Base-by-base conservation (phyloP, 805 yeast species). In the Lachancea fermentati region DNA sequence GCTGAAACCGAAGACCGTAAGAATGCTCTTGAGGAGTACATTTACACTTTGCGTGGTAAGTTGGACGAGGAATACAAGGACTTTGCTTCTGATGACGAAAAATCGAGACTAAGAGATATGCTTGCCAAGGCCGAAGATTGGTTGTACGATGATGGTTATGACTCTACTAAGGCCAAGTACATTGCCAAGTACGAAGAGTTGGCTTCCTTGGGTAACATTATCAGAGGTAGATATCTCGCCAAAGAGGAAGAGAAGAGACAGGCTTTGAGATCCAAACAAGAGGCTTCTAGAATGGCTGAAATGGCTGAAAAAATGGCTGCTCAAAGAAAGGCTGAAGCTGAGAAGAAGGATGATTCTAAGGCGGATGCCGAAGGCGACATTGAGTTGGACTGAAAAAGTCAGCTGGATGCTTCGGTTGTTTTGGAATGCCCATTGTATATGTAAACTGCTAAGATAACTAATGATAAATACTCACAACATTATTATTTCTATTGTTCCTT, bases 1-100 rank as follows among this genome's bases (percentile, higher is more conserved):
- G 94, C 94, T 52, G 97, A 93, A 72, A 93, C 97, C 52, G 97
- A 93, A 75, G 97, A 93, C 72, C 87, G 88, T 69, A 93, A 93
- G 83, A 93, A 93, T 67, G 93, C 96, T 51, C 76, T 93, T 48
- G 98, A 93, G 76, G 99, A 93, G 76, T 93, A 93, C 76, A 93
- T 93, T 60, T 93, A 93, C 72, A 95, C 87, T 58, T 79, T 91
- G 69, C 85, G 98, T 73, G 95, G 95, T 65, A 93, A 93, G 74
- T 75, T 93, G 60, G 97, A 89, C 45, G 98, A 88, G 42, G 81
- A 80, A 57, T 91, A 91, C 65, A 76, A 85, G 52, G 80, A 73
- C 56, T 93, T 89, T 63, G 96, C 97, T 43, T 75, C 84, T 52
- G 94, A 83, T 45, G 87, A 79, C 58, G 98, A 93, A 77, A 91